Base-by-base conservation (phyloP, 139 green algal genomes). In the Gonium pectorale region DNA sequence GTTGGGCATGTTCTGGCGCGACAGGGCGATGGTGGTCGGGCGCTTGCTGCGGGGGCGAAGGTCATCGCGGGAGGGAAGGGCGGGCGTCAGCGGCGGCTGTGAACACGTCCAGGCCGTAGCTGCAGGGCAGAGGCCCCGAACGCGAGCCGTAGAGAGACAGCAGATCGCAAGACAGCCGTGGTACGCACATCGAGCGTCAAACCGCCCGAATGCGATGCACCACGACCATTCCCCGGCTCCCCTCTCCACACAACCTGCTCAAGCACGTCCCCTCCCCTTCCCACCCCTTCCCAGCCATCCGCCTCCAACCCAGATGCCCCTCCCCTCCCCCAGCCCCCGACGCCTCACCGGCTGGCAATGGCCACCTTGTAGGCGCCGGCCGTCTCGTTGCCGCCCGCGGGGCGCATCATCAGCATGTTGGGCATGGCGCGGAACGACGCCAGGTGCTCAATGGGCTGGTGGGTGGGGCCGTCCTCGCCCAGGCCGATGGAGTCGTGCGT, bases 401-500 rank as follows among this genome's bases (percentile, higher is more conserved):
- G 97, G 79, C 97, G 92, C 71, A 99, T 93, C 90, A 97, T 98
- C 46, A 97, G 87, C 87, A 99, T 98, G 95, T 99, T 97, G 91
- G 97, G 97, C 97, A 99, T 99, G 85, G 95, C 95, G 83, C 97
- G 95, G 96, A 99, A 99, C 67, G 93, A 97, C 22, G 96, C 94
- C 87, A 99, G 92, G 91, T 99, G 97, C 96, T 99, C 97, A 54
- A 99, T 90, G 19, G 96, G 95, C 95, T 99, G 97, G 88, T 99
- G 97, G 82, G 97, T 99, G 89, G 97, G 97, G 89, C 97, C 97
- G 86, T 99, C 97, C 96, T 99, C 97, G 85, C 97, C 97, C 83
- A 99, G 94, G 86, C 97, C 97, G 86, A 99, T 99, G 72, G 96
- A 99, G 93, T 99, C 97, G 93, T 99, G 97, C 64, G 97, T 99